Evolutionary conservation across 108 stramenopile species (phyloP), one percentile per base, ranked within the genome.

Genomic region (Pseudonitzschia multistriata): DNA sequence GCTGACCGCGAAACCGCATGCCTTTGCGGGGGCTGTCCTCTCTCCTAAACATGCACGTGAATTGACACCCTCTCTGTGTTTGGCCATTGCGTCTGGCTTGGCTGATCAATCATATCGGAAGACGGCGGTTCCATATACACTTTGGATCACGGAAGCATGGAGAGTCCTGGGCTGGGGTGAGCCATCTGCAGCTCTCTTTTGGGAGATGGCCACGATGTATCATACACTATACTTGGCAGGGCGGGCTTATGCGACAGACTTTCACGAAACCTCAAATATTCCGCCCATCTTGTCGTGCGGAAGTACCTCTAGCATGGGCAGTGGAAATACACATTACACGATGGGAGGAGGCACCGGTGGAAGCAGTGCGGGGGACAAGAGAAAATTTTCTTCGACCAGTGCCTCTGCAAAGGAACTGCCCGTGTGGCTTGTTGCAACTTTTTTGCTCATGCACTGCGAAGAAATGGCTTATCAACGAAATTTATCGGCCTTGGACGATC

Each of bases 181-280:
- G 70, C 92, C 94, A 5, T 75, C 76, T 29, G 93, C 96, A 0
- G 92, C 90, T n/a, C 77, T 97, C 10, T 95, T 97, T 79, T 97
- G 96, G 96, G 96, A 97, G 79, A 97, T 97, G 94, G 92, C 94
- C 30, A 89, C 88, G 70, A 91, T 97, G 91, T 97, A 90, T 73
- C 91, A 93, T 63, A 88, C 91, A 17, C 70, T 93, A 11, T 90
- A 89, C 71, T 76, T 88, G 55, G 88, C 88, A 28, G 78, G 74
- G 15, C 76, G 88, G 67, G 78, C 77, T 47, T 64, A 76, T 27
- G 77, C 80, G 1, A 64, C 78, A 1, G 83, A 84, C 36, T 77
- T 74, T 52, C 54, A 76, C 31, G 79, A 78, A 28, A 49, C 45
- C 28, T 59, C 74, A 27, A 63, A 34, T 31, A 90, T 93, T 62